Conservation (phyloP, 495 filamentous ascomycete species). For the Neurospora sp. region DNA sequence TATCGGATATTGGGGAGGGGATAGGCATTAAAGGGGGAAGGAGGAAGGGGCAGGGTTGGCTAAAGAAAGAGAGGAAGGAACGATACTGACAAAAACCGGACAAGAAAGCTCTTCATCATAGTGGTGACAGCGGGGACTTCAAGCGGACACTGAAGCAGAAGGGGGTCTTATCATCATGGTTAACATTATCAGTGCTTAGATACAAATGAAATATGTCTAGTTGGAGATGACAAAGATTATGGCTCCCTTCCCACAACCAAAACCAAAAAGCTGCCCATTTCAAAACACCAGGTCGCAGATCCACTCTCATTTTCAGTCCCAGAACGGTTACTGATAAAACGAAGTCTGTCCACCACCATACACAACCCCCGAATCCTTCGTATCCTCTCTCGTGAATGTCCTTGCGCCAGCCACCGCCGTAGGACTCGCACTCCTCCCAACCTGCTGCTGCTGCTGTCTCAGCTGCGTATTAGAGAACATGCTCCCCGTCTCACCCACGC, state of each 20-base stretch:
- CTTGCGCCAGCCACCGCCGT: background rate
- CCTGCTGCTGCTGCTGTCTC: background rate
- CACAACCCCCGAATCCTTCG: background rate
- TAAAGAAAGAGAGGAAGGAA: no score
- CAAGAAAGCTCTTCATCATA: background rate
- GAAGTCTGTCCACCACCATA: background rate
- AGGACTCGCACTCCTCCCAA: background rate
- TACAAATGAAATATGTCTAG: background rate
- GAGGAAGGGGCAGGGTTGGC: background rate
- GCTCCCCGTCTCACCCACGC: slow-evolving; percentile 30
- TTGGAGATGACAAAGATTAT: background rate
- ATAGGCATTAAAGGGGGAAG: background rate
- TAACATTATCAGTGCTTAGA: background rate
- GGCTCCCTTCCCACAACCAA: background rate
- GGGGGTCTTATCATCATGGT: background rate
- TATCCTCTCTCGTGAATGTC: background rate
- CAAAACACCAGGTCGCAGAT: background rate
- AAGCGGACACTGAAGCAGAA: background rate
- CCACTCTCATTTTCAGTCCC: background rate
- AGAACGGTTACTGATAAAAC: background rate
- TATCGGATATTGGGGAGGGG: background rate
- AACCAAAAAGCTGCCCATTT: background rate
- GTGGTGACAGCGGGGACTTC: background rate
- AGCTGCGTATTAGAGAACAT: slow-evolving; percentile 17
- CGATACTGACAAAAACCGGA: background rate